These are phyloP conservation scores for Phoma herbarum DNA, from an alignment of 2,329 filamentous ascomycete genomes.

Conservation along the genomic window DNA sequence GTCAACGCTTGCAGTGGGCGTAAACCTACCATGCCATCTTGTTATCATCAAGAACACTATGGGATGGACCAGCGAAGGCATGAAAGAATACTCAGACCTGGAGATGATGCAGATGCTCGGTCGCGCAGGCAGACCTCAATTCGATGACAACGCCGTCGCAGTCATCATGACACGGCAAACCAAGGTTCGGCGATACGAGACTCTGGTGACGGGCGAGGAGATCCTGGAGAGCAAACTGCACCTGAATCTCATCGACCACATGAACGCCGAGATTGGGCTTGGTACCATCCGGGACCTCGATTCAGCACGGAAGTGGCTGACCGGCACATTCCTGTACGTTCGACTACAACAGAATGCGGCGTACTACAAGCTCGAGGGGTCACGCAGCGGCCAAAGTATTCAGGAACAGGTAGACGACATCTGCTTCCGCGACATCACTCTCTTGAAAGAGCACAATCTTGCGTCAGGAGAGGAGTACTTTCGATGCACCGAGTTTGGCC, in stretches of 20 bases:
- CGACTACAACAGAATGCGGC: constrained; percentile 74
- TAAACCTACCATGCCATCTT: constrained; percentile 84
- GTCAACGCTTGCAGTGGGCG: constrained; percentile 81
- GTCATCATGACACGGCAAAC: constrained; percentile 80
- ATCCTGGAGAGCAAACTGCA: constrained; percentile 81
- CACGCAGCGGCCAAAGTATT: constrained; percentile 58
- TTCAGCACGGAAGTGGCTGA: constrained; percentile 77
- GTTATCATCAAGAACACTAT: constrained; percentile 85
- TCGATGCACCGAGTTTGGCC: constrained; percentile 74
- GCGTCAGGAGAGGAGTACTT: constrained; percentile 62
- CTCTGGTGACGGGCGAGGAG: constrained; percentile 76
- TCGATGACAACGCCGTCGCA: constrained; percentile 77
- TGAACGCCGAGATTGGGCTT: constrained; percentile 84
- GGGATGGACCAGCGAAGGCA: constrained; percentile 62
- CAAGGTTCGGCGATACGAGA: constrained; percentile 72
- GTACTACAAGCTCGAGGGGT: constrained; percentile 72
- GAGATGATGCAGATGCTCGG: constrained; percentile 94
- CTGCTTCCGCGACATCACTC: constrained; percentile 72
- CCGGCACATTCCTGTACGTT: constrained; percentile 79
- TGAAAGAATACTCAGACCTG: constrained; percentile 79
- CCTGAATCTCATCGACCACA: constrained; percentile 79
- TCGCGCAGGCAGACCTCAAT: constrained; percentile 83
- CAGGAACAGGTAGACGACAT: constrained; percentile 74
- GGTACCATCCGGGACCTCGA: constrained; percentile 72
- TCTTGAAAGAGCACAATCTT: constrained; percentile 69